Conservation (phyloP, 257 asterid species). For the Handroanthus guayacan region DNA sequence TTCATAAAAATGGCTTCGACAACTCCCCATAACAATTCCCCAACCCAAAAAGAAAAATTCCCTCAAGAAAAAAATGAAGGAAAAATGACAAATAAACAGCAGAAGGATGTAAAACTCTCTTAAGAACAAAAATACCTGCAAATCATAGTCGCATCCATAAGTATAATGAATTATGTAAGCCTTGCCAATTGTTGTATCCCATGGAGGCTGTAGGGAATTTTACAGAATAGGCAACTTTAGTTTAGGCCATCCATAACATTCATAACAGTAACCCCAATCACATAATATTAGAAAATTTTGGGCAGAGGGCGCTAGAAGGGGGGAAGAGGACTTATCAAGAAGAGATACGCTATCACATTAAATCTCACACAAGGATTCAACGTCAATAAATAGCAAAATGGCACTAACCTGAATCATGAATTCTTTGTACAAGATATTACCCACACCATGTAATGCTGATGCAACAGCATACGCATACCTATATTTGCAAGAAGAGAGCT, state of each 20-base stretch:
- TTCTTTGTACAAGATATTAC: slow-evolving; percentile 82
- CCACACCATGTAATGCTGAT: slow-evolving; percentile 85
- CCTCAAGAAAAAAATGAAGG: background rate
- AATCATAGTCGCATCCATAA: slow-evolving; percentile 90
- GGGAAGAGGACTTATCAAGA: background rate
- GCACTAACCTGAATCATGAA: slow-evolving; percentile 92
- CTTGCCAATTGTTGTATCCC: slow-evolving; percentile 79
- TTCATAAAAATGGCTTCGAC: background rate
- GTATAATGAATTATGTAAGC: slow-evolving; percentile 90
- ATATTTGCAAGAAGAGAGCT: slow-evolving; percentile 36
- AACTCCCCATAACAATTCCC: background rate
- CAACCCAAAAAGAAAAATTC: background rate
- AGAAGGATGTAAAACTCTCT: no score
- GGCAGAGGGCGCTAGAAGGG: no score
- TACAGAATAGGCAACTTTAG: slow-evolving; percentile 23
- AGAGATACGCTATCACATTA: no score
- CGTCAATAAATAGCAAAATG: slow-evolving; percentile 13
- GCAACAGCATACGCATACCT: slow-evolving; percentile 97
- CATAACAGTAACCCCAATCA: slow-evolving; percentile 13
- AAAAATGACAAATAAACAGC: no score
- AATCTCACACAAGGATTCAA: background rate
- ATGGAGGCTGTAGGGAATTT: slow-evolving; percentile 78
- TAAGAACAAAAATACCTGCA: slow-evolving; percentile 61
- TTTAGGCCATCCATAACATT: slow-evolving; percentile 26
- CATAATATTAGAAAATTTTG: background rate